A percentile compares a stretch with the other conserved stretches of the same genome.
phyloP scores from a whole-genome alignment of 208 protist genomes.

The Leishmania aethiopica region DNA sequence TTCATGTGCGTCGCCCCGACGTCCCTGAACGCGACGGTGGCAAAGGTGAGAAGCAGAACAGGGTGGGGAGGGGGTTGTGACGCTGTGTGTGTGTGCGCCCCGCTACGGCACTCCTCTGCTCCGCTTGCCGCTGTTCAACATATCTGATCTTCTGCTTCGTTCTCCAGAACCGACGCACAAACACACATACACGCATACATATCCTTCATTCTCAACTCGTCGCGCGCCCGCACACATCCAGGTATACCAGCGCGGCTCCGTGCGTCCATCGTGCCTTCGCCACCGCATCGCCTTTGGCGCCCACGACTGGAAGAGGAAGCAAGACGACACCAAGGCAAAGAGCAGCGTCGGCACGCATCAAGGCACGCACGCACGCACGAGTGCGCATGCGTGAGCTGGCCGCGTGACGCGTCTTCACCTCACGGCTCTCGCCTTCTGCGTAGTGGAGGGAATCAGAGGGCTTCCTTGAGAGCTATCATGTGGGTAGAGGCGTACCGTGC shows the following conservation, averaged over 20 bases:
- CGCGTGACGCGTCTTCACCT: neutral
- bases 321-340: neutral
- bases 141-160: neutral
- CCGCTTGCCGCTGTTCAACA: neutral
- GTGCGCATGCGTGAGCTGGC: neutral
- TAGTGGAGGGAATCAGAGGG: neutral
- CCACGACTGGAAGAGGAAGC: neutral
- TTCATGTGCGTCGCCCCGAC: neutral
- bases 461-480: constrained; percentile 25
- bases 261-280: neutral
- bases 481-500: constrained; percentile 55
- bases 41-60: neutral
- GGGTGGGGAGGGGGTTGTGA: neutral
- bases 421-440: neutral
- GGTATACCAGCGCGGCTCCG: neutral
- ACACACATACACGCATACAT: neutral
- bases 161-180: neutral
- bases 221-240: neutral
- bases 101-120: neutral
- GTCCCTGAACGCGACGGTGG: neutral
- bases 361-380: neutral
- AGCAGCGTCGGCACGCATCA: neutral
- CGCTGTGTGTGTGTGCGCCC: neutral
- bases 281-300: neutral
- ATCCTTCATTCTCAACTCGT: neutral